Percentiles rank a stretch among this genome's conserved stretches.
These are phyloP conservation scores for Nitzschia palea DNA, from an alignment of 108 stramenopile genomes.

Conservation along the genomic window DNA sequence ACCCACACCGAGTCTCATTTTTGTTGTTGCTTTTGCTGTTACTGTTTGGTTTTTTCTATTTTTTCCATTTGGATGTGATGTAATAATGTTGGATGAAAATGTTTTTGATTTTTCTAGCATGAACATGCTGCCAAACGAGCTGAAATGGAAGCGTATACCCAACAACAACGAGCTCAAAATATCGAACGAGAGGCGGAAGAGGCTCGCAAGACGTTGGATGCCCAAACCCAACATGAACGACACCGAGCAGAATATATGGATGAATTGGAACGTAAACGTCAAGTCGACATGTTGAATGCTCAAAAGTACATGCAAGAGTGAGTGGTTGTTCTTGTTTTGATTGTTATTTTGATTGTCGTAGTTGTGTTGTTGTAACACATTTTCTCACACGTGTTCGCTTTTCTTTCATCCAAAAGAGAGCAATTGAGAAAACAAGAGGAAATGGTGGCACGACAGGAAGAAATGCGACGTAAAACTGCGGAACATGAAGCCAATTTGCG, in stretches of 20 bases:
- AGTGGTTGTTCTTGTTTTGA: no score
- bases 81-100: not conserved
- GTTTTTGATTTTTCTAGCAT: slow-evolving; percentile 42
- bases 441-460: slow-evolving; percentile 93
- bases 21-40: not conserved
- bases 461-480: slow-evolving; percentile 95
- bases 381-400: no score
- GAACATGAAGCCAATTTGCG: slow-evolving; percentile 94
- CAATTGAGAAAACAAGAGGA: slow-evolving; percentile 96
- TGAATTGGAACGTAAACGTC: slow-evolving; percentile 95
- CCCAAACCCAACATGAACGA: slow-evolving; percentile 93
- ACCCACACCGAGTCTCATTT: no score
- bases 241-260: slow-evolving; percentile 89
- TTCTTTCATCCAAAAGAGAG: no score
- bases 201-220: slow-evolving; percentile 91
- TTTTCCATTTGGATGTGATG: not conserved
- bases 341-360: no score
- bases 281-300: slow-evolving; percentile 95
- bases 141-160: slow-evolving; percentile 90
- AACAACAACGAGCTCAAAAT: slow-evolving; percentile 83
- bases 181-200: slow-evolving; percentile 94
- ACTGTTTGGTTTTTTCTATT: not conserved
- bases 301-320: slow-evolving; percentile 96
- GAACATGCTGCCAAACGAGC: slow-evolving; percentile 82
- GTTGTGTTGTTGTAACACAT: not conserved